Conservation (phyloP, 768 basidiomycete species). For the Termitomyces bulborhizus region DNA sequence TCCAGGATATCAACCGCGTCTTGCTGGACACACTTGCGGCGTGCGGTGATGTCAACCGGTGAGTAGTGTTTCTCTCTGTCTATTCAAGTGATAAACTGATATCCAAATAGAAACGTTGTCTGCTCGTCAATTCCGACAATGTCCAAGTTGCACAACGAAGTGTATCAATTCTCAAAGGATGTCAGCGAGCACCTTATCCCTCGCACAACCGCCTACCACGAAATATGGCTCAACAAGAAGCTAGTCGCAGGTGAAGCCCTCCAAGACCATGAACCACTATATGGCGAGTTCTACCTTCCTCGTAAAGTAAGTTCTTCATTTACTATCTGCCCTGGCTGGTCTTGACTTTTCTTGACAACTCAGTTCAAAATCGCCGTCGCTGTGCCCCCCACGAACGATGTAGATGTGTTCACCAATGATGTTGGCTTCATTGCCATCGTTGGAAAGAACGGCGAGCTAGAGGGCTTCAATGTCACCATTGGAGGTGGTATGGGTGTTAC, state of each 20-base stretch:
- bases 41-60: conserved; percentile 97
- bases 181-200: conserved; percentile 87
- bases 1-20: conserved; percentile 90
- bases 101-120: conserved; percentile 65
- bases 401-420: conserved; percentile 94
- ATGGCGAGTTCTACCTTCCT: conserved; percentile 95
- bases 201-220: conserved; percentile 90
- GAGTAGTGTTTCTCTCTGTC: conserved; percentile 12
- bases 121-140: conserved; percentile 87
- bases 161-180: conserved; percentile 76
- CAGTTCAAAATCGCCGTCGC: conserved; percentile 98
- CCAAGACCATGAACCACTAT: conserved; percentile 94
- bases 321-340: not conserved
- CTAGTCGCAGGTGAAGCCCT: conserved; percentile 89
- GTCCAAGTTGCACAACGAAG: conserved; percentile 80
- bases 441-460: conserved; percentile 64
- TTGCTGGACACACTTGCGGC: conserved; percentile 95
- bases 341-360: not conserved
- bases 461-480: conserved; percentile 89
- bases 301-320: conserved; percentile 59
- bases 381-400: conserved; percentile 93
- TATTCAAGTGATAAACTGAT: not conserved
- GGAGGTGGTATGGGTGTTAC: conserved; percentile 99
- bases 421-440: conserved; percentile 95
- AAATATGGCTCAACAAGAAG: conserved; percentile 99